Base-by-base conservation (phyloP, 192 early-diverging fungal genomes). In the Coemansia asiatica region DNA sequence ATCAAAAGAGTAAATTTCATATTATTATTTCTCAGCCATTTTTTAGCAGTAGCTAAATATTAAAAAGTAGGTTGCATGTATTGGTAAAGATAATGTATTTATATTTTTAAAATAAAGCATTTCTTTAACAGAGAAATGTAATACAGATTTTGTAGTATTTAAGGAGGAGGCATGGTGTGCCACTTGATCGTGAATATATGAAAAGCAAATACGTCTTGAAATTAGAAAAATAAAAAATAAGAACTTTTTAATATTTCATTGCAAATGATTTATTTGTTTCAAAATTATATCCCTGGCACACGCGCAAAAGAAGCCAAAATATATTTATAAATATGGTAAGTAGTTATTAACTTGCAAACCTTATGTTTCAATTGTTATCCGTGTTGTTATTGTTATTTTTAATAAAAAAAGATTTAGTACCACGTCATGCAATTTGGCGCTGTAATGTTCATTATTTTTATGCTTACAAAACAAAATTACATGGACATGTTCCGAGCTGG, bases 1-100 rank as follows among this genome's bases (percentile, higher is more conserved):
- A 27, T 12, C 7, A 53, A 53, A 53, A 53, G 2, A 27, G 6
- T n/a, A 53, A 53, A 44, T 44, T 44, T 36, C 35, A n/a, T 3
- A 44, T 44, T 44, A 44, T 44, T 44, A 44, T 16, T 27, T 6
- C 2, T 1, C 50, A 53, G 21, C 26, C 19, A 53, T 53, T 53
- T 53, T 53, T 53, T 53, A 53, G 50, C 50, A 53, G 50, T 26
- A 27, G 26, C 50, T 53, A 53, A 5, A 44, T 9, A 12, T 7
- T 13, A 44, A 16, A 44, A 5, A 44, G 31, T 8, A 33, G 3
- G 6, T 16, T 44, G 15, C 40, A 44, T 44, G 40, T 44, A n/a
- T 16, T 16, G 15, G 10, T 16, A 44, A 44, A 16, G 3, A 44
- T 16, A 13, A 12, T 33, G 40, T 44, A 44, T 44, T 44, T 44